Conservation (phyloP, 805 yeast genomes). For the Kluyveromyces aestuarii region DNA sequence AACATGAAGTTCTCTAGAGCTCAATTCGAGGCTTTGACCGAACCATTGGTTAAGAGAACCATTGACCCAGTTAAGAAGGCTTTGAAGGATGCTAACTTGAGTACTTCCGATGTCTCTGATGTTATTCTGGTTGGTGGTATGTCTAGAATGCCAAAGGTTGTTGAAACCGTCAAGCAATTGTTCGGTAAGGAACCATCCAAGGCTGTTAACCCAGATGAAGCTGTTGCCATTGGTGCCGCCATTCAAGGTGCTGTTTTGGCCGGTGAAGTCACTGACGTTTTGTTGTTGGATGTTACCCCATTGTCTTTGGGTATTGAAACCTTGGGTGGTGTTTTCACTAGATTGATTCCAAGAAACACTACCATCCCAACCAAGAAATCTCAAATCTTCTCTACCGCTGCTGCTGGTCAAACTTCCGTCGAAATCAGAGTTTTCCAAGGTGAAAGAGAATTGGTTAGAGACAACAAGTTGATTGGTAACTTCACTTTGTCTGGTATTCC, state of each 20-base stretch:
- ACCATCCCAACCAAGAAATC: constrained; percentile 96
- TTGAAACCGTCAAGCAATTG: constrained; percentile 57
- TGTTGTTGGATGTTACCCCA: constrained; percentile 82
- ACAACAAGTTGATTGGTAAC: constrained; percentile 95
- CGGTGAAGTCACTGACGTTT: constrained; percentile 90
- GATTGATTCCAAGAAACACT: constrained; percentile 80
- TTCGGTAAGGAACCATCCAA: constrained; percentile 82
- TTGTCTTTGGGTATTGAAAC: constrained; percentile 92
- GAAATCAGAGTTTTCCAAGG: constrained; percentile 99
- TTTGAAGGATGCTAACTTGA: constrained; percentile 61
- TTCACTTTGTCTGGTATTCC: constrained; percentile 92
- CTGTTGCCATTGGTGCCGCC: constrained; percentile 94
- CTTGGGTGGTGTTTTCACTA: constrained; percentile 95
- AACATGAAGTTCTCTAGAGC: constrained; percentile 59
- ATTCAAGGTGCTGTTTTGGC: constrained; percentile 95
- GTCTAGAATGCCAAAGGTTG: constrained; percentile 83
- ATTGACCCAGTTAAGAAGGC: constrained; percentile 73
- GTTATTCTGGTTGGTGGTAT: constrained; percentile 78
- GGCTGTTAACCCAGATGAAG: constrained; percentile 92
- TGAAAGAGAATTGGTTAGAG: constrained; percentile 97
- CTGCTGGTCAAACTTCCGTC: constrained; percentile 93
- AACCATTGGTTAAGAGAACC: constrained; percentile 60
- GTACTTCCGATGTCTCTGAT: constrained; percentile 63
- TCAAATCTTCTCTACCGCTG: constrained; percentile 92
- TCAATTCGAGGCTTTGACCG: constrained; percentile 60